Base-by-base conservation (phyloP, 768 basidiomycete genomes). In the Lentinula boryana region DNA sequence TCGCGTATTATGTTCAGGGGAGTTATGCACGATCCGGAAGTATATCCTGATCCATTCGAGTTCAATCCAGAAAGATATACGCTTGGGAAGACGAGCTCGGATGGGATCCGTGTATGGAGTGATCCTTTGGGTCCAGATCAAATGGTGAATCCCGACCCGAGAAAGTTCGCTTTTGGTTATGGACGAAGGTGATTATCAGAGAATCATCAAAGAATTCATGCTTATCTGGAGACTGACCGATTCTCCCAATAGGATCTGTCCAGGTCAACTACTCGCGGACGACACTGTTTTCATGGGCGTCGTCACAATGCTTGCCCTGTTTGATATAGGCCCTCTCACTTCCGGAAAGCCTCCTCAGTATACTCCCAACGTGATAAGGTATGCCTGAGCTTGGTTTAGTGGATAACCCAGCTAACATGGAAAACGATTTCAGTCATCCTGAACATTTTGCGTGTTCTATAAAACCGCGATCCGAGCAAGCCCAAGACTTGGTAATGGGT, bases 51-150 rank as follows among this genome's bases (percentile, higher is more conserved):
- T 43, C 76, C 76, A 0, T 63, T 70, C 2, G 62, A 56, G 1
- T 77, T 76, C 66, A 68, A 67, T 5, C 76, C 75, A 0, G 71
- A 72, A 50, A 68, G 71, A 5, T 74, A 66, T 55, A 40, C 63
- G 2, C 41, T 69, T 8, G 44, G 55, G 38, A 41, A 51, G 31
- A 53, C 53, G 27, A 63, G 65, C 36, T 27, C 27, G 27, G 64
- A 64, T 57, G 68, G 63, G n/a, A 36, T 36, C 18, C 53, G 53
- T 21, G 36, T 54, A 21, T 54, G 53, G 53, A 54, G 5, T 16
- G 53, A 54, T 13, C n/a, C 56, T 16, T 41, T 43, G 32, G 9
- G 41, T 27, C 40, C 27, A 4, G 56, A 57, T n/a, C 40, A 57
- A 59, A 64, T 36, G 62, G 61, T n/a, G 55, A 65, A 55, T 54